Evolutionary conservation across 2,329 filamentous ascomycete species (phyloP).

Genomic region (Clarireedia hainanense): DNA sequence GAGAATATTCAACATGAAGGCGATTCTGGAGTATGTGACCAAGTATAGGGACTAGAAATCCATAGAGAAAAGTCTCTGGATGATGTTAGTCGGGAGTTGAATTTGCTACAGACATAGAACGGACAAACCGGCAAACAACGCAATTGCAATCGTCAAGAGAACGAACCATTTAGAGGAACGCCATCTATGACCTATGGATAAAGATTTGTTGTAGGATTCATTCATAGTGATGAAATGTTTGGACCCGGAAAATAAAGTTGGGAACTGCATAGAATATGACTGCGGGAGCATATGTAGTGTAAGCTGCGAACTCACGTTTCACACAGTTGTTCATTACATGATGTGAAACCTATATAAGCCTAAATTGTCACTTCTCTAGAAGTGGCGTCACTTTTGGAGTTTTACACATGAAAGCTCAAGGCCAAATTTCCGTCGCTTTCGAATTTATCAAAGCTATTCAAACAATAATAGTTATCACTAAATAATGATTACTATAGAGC

Average conservation of each 20-base stretch:
- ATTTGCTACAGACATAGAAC: background rate
- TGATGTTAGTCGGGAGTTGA: background rate
- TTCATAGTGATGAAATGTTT: background rate
- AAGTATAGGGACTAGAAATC: background rate
- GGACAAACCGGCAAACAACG: background rate
- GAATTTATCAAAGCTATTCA: too few relatives aligned
- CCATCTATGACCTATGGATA: background rate
- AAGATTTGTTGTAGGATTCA: background rate
- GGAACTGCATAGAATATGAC: background rate
- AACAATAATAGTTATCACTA: too few relatives aligned
- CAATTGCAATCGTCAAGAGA: background rate
- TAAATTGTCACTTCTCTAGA: too few relatives aligned
- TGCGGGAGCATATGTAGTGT: too few relatives aligned
- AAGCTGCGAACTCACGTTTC: too few relatives aligned
- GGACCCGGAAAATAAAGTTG: background rate
- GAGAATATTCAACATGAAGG: background rate
- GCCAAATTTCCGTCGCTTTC: too few relatives aligned
- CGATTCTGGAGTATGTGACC: background rate
- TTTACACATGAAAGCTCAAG: too few relatives aligned
- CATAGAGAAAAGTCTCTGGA: background rate
- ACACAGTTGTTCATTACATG: too few relatives aligned
- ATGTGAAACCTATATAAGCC: too few relatives aligned
- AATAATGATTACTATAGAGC: too few relatives aligned
- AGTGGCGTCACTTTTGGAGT: too few relatives aligned
- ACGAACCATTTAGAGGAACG: background rate